These are phyloP conservation scores for Talaromyces borbonicus DNA, from an alignment of 495 filamentous ascomycete genomes.

Conservation along the genomic window DNA sequence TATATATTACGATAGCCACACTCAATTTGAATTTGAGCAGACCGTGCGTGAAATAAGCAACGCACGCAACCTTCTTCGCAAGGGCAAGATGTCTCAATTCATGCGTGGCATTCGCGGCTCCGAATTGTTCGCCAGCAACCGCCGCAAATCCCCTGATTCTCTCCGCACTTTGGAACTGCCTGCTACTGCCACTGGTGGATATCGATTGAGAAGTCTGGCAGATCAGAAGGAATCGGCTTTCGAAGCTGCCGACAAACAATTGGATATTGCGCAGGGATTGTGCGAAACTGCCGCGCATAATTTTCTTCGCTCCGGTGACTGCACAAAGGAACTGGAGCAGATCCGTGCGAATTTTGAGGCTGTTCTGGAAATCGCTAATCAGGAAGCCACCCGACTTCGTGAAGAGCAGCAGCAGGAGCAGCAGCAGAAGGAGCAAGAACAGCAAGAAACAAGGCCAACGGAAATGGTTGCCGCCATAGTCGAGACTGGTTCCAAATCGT, in stretches of 20 bases:
- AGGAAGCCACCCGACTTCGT: slow-evolving; percentile 31
- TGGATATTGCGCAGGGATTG: slow-evolving; percentile 68
- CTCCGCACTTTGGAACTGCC: background rate
- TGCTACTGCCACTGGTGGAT: too few species aligned
- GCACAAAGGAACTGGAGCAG: slow-evolving; percentile 57
- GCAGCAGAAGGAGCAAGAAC: slow-evolving; percentile 11
- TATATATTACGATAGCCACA: slow-evolving; percentile 81
- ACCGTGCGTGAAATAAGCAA: slow-evolving; percentile 70
- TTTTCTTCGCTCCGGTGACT: slow-evolving; percentile 76
- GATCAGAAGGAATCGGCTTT: slow-evolving; percentile 32
- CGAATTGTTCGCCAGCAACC: slow-evolving; percentile 6
- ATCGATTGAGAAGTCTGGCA: too few species aligned
- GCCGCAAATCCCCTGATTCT: background rate
- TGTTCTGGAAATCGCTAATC: slow-evolving; percentile 28
- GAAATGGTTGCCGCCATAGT: too few species aligned
- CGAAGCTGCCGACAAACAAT: slow-evolving; percentile 61
- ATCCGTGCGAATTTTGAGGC: slow-evolving; percentile 47
- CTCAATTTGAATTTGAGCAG: slow-evolving; percentile 69
- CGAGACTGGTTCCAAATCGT: background rate
- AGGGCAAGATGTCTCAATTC: slow-evolving; percentile 48
- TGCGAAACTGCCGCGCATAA: slow-evolving; percentile 83
- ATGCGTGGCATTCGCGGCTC: background rate
- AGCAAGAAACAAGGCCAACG: too few species aligned
- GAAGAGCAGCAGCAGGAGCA: slow-evolving; percentile 20
- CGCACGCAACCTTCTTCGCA: slow-evolving; percentile 73